phyloP scores from a whole-genome alignment of 306 rosid genomes.

The Cucumis melo region DNA sequence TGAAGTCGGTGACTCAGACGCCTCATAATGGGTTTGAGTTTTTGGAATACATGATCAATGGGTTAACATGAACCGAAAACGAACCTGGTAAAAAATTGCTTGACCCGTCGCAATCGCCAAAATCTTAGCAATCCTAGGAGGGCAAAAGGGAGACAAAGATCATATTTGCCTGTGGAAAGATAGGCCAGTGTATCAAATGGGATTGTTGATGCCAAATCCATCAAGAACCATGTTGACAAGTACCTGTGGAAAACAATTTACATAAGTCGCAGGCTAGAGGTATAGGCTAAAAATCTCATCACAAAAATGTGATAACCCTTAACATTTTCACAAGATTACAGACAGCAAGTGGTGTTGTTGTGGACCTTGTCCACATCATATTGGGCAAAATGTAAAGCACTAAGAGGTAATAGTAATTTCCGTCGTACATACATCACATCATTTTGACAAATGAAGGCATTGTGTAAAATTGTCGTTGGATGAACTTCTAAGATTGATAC shows the following conservation, averaged over 20 bases:
- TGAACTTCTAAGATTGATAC: background rate
- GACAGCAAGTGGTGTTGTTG: slow-evolving; percentile 2
- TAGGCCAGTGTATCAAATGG: slow-evolving; percentile 51
- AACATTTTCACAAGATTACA: background rate
- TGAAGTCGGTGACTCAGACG: no score
- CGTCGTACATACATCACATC: background rate
- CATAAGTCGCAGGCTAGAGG: background rate
- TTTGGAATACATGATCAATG: background rate
- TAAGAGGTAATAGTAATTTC: background rate
- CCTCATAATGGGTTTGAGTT: background rate
- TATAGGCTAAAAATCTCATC: background rate
- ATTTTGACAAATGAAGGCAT: background rate
- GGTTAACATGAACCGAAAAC: background rate
- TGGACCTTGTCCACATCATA: background rate
- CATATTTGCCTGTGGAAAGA: slow-evolving; percentile 44
- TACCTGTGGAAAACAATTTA: slow-evolving; percentile 29
- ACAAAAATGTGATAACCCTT: background rate
- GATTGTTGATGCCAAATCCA: slow-evolving; percentile 83
- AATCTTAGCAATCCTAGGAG: slow-evolving; percentile 72
- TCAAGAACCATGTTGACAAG: slow-evolving; percentile 75
- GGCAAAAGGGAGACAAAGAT: slow-evolving; percentile 29
- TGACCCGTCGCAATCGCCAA: slow-evolving; percentile 73
- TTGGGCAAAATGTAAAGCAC: background rate
- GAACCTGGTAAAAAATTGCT: slow-evolving; percentile 77
- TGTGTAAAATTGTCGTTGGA: background rate